Percentiles rank a stretch among this genome's conserved stretches.
These are phyloP conservation scores for Ogataea trehaloabstinens DNA, from an alignment of 805 yeast species.

Conservation along the genomic window DNA sequence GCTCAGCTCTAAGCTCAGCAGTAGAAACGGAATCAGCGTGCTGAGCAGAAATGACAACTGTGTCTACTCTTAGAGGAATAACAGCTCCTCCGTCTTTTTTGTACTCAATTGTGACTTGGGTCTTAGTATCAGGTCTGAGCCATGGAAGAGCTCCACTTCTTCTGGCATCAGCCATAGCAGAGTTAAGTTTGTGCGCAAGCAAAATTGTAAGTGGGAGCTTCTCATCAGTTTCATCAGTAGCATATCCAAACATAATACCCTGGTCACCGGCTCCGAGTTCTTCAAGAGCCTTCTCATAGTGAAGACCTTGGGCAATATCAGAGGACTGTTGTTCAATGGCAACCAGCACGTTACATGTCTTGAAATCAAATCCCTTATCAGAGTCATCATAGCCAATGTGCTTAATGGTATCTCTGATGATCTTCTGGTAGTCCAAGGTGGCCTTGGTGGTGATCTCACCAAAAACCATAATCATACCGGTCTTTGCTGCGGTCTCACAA, in stretches of 20 bases:
- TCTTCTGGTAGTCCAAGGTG: constrained; percentile 90
- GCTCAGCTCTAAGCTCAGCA: constrained; percentile 81
- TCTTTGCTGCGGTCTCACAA: constrained; percentile 98
- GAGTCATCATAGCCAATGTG: constrained; percentile 97
- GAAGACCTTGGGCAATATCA: constrained; percentile 99
- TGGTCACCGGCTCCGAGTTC: constrained; percentile 99
- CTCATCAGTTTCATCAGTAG: constrained; percentile 98
- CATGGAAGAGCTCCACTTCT: constrained; percentile 92
- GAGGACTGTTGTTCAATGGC: constrained; percentile 99
- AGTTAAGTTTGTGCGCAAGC: constrained; percentile 93
- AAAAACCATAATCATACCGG: constrained; percentile 99
- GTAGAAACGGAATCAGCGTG: constrained; percentile 96
- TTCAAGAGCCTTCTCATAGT: constrained; percentile 92
- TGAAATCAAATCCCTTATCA: constrained; percentile 97
- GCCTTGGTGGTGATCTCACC: constrained; percentile 99
- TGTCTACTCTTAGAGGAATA: constrained; percentile 94
- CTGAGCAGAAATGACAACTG: constrained; percentile 95
- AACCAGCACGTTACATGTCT: constrained; percentile 97
- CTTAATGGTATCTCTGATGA: constrained; percentile 97
- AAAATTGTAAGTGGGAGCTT: constrained; percentile 92
- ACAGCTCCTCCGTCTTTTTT: constrained; percentile 93
- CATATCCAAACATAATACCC: constrained; percentile 99
- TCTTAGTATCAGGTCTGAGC: constrained; percentile 99
- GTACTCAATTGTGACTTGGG: constrained; percentile 98
- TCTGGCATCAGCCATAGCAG: constrained; percentile 95